phyloP scores from a whole-genome alignment of 208 protist species.

The Leishmania arabica region DNA sequence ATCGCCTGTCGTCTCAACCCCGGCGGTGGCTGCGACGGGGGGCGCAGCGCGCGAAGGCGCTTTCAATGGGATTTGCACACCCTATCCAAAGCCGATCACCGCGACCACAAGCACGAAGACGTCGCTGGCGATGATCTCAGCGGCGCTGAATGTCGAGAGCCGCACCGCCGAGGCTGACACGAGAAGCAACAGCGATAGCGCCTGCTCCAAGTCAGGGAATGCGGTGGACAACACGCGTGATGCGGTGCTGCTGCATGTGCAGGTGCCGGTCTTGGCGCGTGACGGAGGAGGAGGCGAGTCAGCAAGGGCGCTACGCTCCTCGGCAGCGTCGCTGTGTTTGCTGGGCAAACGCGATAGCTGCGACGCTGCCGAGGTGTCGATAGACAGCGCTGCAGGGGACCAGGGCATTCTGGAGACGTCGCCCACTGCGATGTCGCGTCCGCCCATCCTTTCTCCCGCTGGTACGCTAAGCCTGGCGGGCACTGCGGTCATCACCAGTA shows the following conservation, averaged over 20 bases:
- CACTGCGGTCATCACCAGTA: neutral
- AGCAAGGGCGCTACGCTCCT: neutral
- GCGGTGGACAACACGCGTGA: neutral
- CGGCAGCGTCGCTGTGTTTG: constrained; percentile 16
- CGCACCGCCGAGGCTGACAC: neutral
- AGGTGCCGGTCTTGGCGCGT: neutral
- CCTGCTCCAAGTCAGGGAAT: neutral
- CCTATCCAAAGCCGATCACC: constrained; percentile 7
- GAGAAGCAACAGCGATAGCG: neutral
- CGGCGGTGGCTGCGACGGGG: neutral
- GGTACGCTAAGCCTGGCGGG: neutral
- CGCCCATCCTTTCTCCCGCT: neutral
- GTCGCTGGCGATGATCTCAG: constrained; percentile 23
- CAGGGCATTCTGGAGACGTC: neutral
- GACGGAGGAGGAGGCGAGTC: neutral
- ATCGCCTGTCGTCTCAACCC: neutral
- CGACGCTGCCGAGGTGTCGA: constrained; percentile 20
- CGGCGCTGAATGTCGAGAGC: constrained; percentile 16
- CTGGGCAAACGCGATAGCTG: constrained; percentile 11
- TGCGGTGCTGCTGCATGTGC: constrained; percentile 2
- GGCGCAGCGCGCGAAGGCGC: neutral
- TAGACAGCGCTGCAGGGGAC: neutral
- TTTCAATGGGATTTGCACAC: neutral
- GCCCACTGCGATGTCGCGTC: neutral
- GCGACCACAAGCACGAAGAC: constrained; percentile 30